Percentiles rank a stretch among this genome's conserved stretches.
Conservation (phyloP, 2,329 filamentous ascomycete species). For the Hypoxylon sp. region DNA sequence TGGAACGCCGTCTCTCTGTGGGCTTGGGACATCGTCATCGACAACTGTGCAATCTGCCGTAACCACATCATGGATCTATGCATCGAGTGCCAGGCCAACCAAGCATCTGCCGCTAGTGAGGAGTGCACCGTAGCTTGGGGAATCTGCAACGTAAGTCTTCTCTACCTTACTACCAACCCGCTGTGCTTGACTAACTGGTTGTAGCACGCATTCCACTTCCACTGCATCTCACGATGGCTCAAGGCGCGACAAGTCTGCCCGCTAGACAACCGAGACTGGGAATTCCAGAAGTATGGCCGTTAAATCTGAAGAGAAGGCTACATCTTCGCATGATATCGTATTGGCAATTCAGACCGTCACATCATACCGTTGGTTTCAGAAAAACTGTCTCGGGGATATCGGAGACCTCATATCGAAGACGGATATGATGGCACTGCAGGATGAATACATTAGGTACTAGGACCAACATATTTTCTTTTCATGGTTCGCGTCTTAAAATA, state of each 20-base stretch:
- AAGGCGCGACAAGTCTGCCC: conserved; percentile 99
- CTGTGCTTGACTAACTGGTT: conserved; percentile 47
- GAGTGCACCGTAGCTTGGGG: conserved; percentile 99
- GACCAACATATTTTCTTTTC: conserved; percentile 20
- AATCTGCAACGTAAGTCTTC: conserved; percentile 89
- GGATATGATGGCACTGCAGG: conserved; percentile 19
- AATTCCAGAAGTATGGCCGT: conserved; percentile 97
- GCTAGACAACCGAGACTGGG: conserved; percentile 97
- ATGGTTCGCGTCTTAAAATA: conserved; percentile 18
- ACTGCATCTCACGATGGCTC: conserved; percentile 98
- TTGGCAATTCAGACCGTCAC: neutral
- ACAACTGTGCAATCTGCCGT: conserved; percentile 98
- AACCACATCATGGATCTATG: conserved; percentile 99
- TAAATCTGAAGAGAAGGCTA: conserved; percentile 47
- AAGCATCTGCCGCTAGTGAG: conserved; percentile 95
- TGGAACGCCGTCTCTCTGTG: conserved; percentile 98
- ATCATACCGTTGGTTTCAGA: too few species aligned
- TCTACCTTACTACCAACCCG: neutral
- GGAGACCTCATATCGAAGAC: conserved; percentile 8
- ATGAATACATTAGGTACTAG: conserved; percentile 36
- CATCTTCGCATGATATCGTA: conserved; percentile 1
- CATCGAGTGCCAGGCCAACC: conserved; percentile 98
- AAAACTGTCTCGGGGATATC: neutral
- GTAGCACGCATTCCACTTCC: conserved; percentile 99
- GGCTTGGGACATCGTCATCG: conserved; percentile 99